Conservation (phyloP, 768 basidiomycete species). For the Peribolospora kevripleyi region DNA sequence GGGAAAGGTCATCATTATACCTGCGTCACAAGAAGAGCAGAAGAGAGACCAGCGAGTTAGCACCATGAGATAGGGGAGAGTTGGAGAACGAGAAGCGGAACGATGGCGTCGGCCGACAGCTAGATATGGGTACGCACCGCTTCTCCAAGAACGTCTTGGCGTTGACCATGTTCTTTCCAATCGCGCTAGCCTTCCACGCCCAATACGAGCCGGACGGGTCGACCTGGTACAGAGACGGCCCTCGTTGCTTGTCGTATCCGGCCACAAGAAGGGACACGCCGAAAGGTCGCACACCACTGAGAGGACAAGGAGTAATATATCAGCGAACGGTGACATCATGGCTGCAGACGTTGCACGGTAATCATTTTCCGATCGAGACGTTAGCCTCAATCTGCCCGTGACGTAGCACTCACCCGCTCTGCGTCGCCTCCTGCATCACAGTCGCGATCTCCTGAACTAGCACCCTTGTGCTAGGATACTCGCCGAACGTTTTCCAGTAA, state of each 20-base stretch:
- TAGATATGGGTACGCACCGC: slow-evolving; percentile 32
- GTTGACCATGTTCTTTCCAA: slow-evolving; percentile 99
- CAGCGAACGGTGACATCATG: too few relatives aligned
- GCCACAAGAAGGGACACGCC: slow-evolving; percentile 92
- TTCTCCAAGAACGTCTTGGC: slow-evolving; percentile 99
- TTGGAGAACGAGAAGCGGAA: slow-evolving; percentile 13
- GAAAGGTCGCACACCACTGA: slow-evolving; percentile 93
- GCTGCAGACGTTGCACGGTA: too few relatives aligned
- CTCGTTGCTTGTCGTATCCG: slow-evolving; percentile 85
- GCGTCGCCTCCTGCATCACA: slow-evolving; percentile 96
- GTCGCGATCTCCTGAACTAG: slow-evolving; percentile 92
- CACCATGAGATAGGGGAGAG: not conserved
- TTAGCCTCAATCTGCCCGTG: not conserved
- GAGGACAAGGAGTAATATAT: slow-evolving; percentile 3
- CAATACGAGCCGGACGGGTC: slow-evolving; percentile 98
- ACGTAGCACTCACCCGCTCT: slow-evolving; percentile 52
- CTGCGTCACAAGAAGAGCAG: slow-evolving; percentile 23
- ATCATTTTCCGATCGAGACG: too few relatives aligned
- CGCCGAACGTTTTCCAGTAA: slow-evolving; percentile 98
- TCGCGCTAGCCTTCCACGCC: slow-evolving; percentile 99
- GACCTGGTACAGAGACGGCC: slow-evolving; percentile 91
- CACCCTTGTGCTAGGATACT: slow-evolving; percentile 90
- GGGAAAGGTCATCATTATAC: slow-evolving; percentile 95
- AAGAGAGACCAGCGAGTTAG: not conserved
- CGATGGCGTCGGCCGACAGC: slow-evolving; percentile 5